phyloP scores from a whole-genome alignment of 192 early-diverging fungal genomes.

The Polychytrium aggregatum region DNA sequence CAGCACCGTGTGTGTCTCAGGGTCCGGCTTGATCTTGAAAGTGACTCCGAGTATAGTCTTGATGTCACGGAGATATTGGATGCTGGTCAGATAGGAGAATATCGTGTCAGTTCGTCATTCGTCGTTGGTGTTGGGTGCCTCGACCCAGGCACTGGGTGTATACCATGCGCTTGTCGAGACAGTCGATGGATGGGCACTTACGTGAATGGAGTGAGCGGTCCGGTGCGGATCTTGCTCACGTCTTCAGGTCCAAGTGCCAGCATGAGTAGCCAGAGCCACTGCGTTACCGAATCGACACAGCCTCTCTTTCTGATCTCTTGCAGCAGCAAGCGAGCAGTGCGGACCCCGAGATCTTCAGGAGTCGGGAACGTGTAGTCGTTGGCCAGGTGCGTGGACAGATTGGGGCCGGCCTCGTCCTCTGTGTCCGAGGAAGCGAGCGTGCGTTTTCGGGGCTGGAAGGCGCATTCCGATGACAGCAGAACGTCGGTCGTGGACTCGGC shows the following conservation, averaged over 20 bases:
- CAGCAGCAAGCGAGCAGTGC: conserved; percentile 68
- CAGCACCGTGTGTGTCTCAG: conserved; percentile 54
- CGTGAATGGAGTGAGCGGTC: conserved; percentile 76
- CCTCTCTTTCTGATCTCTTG: conserved; percentile 76
- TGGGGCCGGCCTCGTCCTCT: neutral
- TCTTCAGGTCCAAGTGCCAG: conserved; percentile 87
- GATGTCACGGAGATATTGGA: conserved; percentile 87
- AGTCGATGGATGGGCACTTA: conserved; percentile 34
- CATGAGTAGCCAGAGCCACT: conserved; percentile 78
- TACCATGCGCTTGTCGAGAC: too few relatives aligned
- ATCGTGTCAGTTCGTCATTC: too few relatives aligned
- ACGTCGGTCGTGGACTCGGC: conserved; percentile 82
- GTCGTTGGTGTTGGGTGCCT: too few relatives aligned
- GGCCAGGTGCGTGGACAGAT: conserved; percentile 9
- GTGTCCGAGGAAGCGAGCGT: conserved; percentile 43
- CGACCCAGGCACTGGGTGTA: too few relatives aligned
- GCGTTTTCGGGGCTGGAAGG: conserved; percentile 46
- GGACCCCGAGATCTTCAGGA: conserved; percentile 80
- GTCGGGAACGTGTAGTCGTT: conserved; percentile 51
- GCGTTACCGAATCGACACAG: conserved; percentile 77
- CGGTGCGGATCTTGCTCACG: conserved; percentile 80
- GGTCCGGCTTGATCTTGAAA: conserved; percentile 84
- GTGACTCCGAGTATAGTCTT: conserved; percentile 78
- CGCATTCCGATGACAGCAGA: conserved; percentile 76
- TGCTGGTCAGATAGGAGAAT: conserved; percentile 34